Evolutionary conservation across 768 basidiomycete genomes (phyloP).

Genomic region (Termitomyces sp.): DNA sequence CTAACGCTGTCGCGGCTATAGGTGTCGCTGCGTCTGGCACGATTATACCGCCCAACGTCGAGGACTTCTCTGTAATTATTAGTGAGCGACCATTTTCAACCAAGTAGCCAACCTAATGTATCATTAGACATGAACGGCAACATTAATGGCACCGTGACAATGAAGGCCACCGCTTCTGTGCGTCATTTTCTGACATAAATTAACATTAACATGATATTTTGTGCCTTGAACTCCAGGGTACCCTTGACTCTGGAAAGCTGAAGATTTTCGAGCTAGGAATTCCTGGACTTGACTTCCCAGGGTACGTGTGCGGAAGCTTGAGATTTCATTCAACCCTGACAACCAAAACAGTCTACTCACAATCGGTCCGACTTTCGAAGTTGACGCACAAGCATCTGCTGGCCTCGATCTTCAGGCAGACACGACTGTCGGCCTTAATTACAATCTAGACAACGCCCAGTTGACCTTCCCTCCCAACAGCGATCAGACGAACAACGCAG

Average conservation of each 20-base stretch:
- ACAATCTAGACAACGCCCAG: slow-evolving; percentile 33
- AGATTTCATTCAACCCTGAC: not conserved
- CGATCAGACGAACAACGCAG: slow-evolving; percentile 9
- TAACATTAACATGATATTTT: not conserved
- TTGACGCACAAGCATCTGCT: slow-evolving; percentile 31
- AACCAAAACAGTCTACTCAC: slow-evolving; percentile 30
- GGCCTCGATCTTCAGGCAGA: slow-evolving; percentile 31
- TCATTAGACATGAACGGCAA: slow-evolving; percentile 27
- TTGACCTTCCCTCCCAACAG: slow-evolving; percentile 38
- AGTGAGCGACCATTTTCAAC: slow-evolving; percentile 18
- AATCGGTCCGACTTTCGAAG: slow-evolving; percentile 41
- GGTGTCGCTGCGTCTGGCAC: slow-evolving; percentile 21
- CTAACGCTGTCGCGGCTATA: slow-evolving; percentile 21
- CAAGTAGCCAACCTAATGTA: not conserved
- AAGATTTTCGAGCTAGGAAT: slow-evolving; percentile 34
- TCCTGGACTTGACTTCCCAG: slow-evolving; percentile 45
- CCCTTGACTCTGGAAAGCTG: slow-evolving; percentile 36
- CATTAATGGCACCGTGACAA: slow-evolving; percentile 30
- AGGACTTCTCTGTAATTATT: slow-evolving; percentile 26
- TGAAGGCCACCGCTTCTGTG: slow-evolving; percentile 33
- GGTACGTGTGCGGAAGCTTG: slow-evolving; percentile 21
- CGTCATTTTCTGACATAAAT: not conserved
- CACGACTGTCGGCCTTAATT: slow-evolving; percentile 36
- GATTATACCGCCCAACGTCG: slow-evolving; percentile 18
- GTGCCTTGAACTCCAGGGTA: slow-evolving; percentile 18